Evolutionary conservation across 2,329 filamentous ascomycete genomes (phyloP).

Genomic region (Anisogramma anomala): DNA sequence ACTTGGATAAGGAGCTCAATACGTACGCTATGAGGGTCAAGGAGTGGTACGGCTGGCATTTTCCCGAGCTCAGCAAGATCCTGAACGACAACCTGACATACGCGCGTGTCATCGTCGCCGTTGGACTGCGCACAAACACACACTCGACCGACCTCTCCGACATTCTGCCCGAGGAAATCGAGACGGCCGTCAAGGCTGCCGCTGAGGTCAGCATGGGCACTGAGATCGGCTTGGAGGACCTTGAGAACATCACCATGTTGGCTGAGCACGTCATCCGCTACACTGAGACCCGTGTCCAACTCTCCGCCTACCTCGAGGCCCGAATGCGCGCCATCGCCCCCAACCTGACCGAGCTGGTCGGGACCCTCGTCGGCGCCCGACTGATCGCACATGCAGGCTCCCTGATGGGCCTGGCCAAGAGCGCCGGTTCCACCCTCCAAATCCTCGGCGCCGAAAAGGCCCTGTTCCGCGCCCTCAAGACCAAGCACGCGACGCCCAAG

Average conservation of each 20-base stretch:
- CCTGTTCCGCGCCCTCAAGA: conserved; percentile 95
- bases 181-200: conserved; percentile 79
- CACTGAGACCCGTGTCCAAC: conserved; percentile 78
- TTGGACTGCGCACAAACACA: conserved; percentile 80
- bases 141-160: conserved; percentile 69
- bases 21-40: conserved; percentile 98
- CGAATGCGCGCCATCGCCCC: conserved; percentile 96
- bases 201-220: conserved; percentile 98
- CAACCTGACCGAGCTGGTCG: conserved; percentile 86
- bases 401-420: conserved; percentile 88
- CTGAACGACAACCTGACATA: conserved; percentile 96
- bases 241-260: conserved; percentile 82
- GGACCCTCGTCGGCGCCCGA: conserved; percentile 85
- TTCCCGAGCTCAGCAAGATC: conserved; percentile 95
- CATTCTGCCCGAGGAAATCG: conserved; percentile 90
- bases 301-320: conserved; percentile 78
- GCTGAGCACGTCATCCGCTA: conserved; percentile 90
- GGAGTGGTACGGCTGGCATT: conserved; percentile 99
- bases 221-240: conserved; percentile 84
- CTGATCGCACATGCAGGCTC: conserved; percentile 92
- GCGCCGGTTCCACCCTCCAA: conserved; percentile 89
- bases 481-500: conserved; percentile 97
- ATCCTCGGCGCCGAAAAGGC: conserved; percentile 98
- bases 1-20: conserved; percentile 97
- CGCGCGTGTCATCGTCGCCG: conserved; percentile 72